phyloP scores from a whole-genome alignment of 352 stramenopile species.

The Pythium phragmiticola region DNA sequence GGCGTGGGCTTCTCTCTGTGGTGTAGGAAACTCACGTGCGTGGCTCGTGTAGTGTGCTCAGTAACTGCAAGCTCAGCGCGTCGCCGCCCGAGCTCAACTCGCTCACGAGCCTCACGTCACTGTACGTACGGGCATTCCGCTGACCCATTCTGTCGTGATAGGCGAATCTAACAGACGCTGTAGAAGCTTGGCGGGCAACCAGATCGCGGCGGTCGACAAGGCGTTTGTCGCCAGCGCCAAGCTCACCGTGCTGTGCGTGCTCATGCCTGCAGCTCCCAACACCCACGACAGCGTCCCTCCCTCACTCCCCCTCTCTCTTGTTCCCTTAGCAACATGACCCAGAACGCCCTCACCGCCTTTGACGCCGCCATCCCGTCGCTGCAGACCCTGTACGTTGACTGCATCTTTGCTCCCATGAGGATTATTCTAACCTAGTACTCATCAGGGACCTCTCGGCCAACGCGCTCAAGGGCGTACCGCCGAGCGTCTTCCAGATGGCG shows the following conservation, averaged over 20 bases:
- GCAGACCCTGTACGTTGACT: slow-evolving; percentile 38
- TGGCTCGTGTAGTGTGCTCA: slow-evolving; percentile 31
- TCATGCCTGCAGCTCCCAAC: not conserved
- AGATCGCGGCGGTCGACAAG: slow-evolving; percentile 34
- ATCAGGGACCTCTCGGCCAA: slow-evolving; percentile 57
- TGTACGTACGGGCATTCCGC: slow-evolving; percentile 31
- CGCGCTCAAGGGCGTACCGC: slow-evolving; percentile 42
- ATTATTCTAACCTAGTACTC: too few species aligned
- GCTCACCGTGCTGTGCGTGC: slow-evolving; percentile 45
- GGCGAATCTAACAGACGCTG: not conserved
- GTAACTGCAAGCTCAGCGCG: slow-evolving; percentile 46
- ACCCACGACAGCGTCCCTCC: too few species aligned
- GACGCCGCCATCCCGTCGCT: slow-evolving; percentile 38
- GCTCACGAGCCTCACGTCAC: slow-evolving; percentile 39
- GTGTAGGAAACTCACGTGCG: not conserved
- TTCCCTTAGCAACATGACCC: slow-evolving; percentile 43
- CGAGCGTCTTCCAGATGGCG: slow-evolving; percentile 45
- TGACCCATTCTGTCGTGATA: not conserved
- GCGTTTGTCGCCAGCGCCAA: slow-evolving; percentile 30
- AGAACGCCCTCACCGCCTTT: slow-evolving; percentile 44
- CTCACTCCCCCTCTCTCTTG: not conserved
- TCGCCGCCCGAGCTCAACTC: slow-evolving; percentile 42
- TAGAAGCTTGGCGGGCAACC: slow-evolving; percentile 55
- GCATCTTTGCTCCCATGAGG: too few species aligned
- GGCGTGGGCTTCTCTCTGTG: not conserved